Evolutionary conservation across 1,139 yeast species (phyloP).

Genomic region (Magnusiomyces tetraspermus): DNA sequence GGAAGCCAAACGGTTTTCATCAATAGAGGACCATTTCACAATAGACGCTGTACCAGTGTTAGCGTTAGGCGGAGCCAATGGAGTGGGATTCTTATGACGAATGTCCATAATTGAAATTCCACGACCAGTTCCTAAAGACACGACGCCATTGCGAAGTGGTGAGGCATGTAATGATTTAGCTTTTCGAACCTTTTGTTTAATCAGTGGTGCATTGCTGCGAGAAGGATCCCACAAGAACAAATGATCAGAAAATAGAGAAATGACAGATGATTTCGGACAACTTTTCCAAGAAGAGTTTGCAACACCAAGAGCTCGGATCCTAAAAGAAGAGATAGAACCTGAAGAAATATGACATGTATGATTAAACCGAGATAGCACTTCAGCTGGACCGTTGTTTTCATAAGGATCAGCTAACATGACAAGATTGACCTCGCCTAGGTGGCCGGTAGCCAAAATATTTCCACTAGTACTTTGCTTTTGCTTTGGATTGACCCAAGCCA

Average conservation of each 20-base stretch:
- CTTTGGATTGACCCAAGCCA: conserved; percentile 50
- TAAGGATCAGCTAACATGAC: conserved; percentile 54
- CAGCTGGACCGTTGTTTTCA: conserved; percentile 47
- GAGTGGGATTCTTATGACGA: conserved; percentile 36
- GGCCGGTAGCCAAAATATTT: conserved; percentile 53
- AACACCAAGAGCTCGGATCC: conserved; percentile 35
- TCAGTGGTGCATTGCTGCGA: conserved; percentile 44
- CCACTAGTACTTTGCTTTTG: conserved; percentile 30
- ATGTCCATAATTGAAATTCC: conserved; percentile 66
- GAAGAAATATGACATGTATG: conserved; percentile 50
- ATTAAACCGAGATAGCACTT: conserved; percentile 63
- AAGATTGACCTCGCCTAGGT: conserved; percentile 61
- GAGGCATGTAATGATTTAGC: conserved; percentile 46
- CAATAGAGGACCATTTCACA: conserved; percentile 55
- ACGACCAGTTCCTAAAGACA: conserved; percentile 58
- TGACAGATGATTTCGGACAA: conserved; percentile 37
- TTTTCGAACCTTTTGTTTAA: conserved; percentile 47
- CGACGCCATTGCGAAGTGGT: conserved; percentile 39
- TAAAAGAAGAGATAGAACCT: conserved; percentile 17
- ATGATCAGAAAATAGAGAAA: conserved; percentile 54
- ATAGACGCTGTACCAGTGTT: conserved; percentile 33
- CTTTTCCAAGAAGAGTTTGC: conserved; percentile 37
- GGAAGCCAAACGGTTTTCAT: conserved; percentile 56
- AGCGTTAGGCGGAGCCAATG: conserved; percentile 38
- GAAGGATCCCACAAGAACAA: conserved; percentile 66